These are phyloP conservation scores for Angomonas desouzai DNA, from an alignment of 208 protist species.

Conservation along the genomic window DNA sequence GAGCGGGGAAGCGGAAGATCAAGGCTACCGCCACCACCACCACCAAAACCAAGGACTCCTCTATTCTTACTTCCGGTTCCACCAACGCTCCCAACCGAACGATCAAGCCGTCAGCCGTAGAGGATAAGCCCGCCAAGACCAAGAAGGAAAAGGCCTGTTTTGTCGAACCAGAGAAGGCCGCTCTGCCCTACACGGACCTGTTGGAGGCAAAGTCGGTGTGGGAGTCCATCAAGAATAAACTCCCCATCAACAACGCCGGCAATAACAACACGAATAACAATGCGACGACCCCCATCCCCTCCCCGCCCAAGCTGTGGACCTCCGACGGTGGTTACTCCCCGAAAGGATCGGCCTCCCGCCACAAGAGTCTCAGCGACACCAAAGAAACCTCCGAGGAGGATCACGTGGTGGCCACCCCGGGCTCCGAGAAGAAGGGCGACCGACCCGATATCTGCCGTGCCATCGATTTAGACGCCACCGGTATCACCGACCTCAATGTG, in stretches of 20 bases:
- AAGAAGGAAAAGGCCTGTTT: slow-evolving; percentile 10
- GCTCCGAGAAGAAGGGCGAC: slow-evolving; percentile 7
- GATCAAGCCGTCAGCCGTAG: not conserved
- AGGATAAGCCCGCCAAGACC: not conserved
- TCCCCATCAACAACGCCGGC: slow-evolving; percentile 9
- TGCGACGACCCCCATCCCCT: slow-evolving; percentile 9
- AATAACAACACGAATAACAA: slow-evolving; percentile 9
- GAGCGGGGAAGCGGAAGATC: slow-evolving; percentile 11
- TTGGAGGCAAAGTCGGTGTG: slow-evolving; percentile 7
- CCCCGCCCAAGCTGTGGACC: slow-evolving; percentile 2
- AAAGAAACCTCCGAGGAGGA: not conserved
- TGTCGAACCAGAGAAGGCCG: not conserved
- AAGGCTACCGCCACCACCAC: slow-evolving; percentile 1
- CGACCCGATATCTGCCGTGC: not conserved
- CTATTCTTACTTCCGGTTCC: not conserved
- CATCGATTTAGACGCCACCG: not conserved
- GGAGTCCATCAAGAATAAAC: slow-evolving; percentile 5
- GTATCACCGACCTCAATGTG: not conserved
- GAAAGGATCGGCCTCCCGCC: not conserved
- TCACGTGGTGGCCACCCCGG: not conserved
- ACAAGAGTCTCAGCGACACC: slow-evolving; percentile 2
- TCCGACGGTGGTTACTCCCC: not conserved
- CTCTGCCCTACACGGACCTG: not conserved
- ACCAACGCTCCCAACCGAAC: not conserved
- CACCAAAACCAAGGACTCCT: slow-evolving; percentile 11